Conservation (phyloP, 768 basidiomycete species). For the Boletellus emodensis region DNA sequence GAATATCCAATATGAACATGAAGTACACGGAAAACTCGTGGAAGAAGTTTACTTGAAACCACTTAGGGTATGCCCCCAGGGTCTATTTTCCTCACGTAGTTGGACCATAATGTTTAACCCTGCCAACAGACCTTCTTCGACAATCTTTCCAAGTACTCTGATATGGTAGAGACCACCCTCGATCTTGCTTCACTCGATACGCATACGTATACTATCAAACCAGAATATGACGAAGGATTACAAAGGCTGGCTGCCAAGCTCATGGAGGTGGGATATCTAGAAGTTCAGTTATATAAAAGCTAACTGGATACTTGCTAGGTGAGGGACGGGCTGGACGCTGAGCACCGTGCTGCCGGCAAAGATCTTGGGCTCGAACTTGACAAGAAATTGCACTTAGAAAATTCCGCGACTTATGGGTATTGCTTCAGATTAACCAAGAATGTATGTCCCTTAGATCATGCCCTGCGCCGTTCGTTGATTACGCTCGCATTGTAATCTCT, state of each 20-base stretch:
- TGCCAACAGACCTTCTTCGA: slow-evolving; percentile 52
- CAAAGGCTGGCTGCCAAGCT: slow-evolving; percentile 66
- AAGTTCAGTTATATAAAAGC: not conserved
- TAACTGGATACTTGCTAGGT: slow-evolving; percentile 32
- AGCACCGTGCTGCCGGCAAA: slow-evolving; percentile 65
- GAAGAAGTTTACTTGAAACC: slow-evolving; percentile 62
- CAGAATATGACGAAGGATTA: slow-evolving; percentile 81
- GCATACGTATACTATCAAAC: slow-evolving; percentile 88
- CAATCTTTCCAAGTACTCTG: slow-evolving; percentile 72
- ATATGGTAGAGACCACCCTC: slow-evolving; percentile 95
- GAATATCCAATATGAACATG: slow-evolving; percentile 40
- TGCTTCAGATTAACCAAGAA: slow-evolving; percentile 91
- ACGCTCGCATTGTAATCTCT: not conserved
- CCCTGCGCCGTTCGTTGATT: not conserved
- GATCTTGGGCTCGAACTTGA: slow-evolving; percentile 81
- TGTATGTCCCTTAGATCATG: slow-evolving; percentile 41
- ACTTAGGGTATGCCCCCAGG: slow-evolving; percentile 47
- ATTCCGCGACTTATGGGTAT: slow-evolving; percentile 84
- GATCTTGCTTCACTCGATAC: slow-evolving; percentile 82
- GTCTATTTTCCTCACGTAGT: not conserved
- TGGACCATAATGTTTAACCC: not conserved
- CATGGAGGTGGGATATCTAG: slow-evolving; percentile 38
- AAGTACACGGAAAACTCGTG: slow-evolving; percentile 52
- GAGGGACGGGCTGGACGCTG: slow-evolving; percentile 77
- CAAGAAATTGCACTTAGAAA: slow-evolving; percentile 95